A percentile compares a stretch with the other conserved stretches of the same genome.
These are phyloP conservation scores for Hylodesmum podocarpum DNA, from an alignment of 306 rosid species.

Conservation along the genomic window DNA sequence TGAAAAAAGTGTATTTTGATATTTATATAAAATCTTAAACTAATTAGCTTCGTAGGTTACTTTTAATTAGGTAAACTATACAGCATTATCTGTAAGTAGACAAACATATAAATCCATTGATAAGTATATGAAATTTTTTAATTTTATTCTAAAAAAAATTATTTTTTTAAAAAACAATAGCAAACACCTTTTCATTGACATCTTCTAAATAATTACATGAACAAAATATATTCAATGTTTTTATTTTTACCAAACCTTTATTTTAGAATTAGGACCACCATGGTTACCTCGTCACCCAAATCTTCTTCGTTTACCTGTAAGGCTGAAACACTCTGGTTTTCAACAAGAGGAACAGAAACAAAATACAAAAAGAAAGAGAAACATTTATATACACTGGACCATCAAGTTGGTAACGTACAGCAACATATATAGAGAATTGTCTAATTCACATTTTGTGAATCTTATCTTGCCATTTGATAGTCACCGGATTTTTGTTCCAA, in stretches of 20 bases:
- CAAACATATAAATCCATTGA: too few species aligned
- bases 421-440: neutral
- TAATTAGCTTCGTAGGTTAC: too few species aligned
- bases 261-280: neutral
- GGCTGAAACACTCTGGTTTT: neutral
- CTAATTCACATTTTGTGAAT: neutral
- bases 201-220: neutral
- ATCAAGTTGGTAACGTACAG: conserved; percentile 13
- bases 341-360: neutral
- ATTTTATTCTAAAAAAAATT: too few species aligned
- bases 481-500: conserved; percentile 67
- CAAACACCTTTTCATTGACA: neutral
- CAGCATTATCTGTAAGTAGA: too few species aligned
- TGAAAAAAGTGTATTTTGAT: too few species aligned
- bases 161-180: too few species aligned
- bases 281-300: neutral
- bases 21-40: too few species aligned
- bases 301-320: neutral
- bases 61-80: too few species aligned
- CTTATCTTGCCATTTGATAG: conserved; percentile 22
- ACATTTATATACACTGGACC: conserved; percentile 26
- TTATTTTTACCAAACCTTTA: neutral
- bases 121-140: too few species aligned
- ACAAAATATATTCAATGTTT: neutral
- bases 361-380: neutral